Evolutionary conservation across 1,139 yeast species (phyloP), one percentile per base, ranked within the genome.

Genomic region (Taphrina communis): DNA sequence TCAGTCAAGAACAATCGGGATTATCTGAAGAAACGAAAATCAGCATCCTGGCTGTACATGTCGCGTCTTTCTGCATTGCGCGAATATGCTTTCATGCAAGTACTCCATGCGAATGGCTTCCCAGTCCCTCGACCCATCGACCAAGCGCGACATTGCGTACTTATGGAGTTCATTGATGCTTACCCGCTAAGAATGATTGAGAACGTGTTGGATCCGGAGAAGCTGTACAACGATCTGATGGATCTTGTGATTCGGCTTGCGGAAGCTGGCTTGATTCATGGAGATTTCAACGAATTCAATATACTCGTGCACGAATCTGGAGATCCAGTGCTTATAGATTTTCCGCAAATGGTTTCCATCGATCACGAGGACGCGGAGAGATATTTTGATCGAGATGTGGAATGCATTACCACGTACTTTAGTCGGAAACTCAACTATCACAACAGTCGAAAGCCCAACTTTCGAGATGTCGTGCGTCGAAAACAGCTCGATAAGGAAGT

Each of bases 201-300:
- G 21, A 58, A 60, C 7, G 69, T 70, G 1, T 25, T 83, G 36
- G 84, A 89, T 73, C 85, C 89, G 73, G 86, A 86, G 71, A 83
- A 86, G 72, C 82, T 94, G 66, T 94, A 94, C 77, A 86, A 90
- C 36, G 89, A 92, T 69, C 81, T 95, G 75, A 93, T 94, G 98
- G 81, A 82, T 71, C 93, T 94, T 75, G 88, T 90, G 48, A 96
- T 93, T 17, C 84, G 86, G 72, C 81, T 94, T 70, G 99, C 90
- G 2, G 88, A 89, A 74, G 85, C 88, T 74, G 99, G 99, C 0
- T 82, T 94, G 71, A 93, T 94, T 71, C 99, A 94, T 79, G 93
- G 99, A 82, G 99, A 94, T 81, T 94, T 88, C 79, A 94, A 94
- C 78, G 99, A 94, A 78, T 94, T 94, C 79, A 94, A 94, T 78